Conservation (phyloP, 2,329 filamentous ascomycete genomes). For the Sporothrix luriei region DNA sequence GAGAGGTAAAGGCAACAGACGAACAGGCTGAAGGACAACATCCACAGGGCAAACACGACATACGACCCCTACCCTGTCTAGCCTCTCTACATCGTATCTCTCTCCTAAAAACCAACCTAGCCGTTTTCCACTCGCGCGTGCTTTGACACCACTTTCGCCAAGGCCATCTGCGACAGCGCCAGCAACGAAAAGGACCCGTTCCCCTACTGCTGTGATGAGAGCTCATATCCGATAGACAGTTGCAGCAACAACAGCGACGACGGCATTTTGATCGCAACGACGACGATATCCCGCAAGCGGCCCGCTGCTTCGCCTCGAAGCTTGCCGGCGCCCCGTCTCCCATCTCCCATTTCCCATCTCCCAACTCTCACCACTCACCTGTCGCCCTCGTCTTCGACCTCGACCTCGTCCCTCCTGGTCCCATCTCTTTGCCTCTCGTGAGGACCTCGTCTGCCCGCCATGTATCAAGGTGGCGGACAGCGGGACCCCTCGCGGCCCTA, state of each 20-base stretch:
- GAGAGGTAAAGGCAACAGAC: conserved; percentile 1
- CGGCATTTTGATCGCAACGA: conserved; percentile 12
- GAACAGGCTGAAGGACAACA: background rate
- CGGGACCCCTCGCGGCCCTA: conserved; percentile 58
- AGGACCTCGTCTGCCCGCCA: conserved; percentile 43
- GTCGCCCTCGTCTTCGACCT: background rate
- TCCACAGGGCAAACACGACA: background rate
- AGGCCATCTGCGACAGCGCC: background rate
- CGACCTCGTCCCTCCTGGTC: background rate
- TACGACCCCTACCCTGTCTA: background rate
- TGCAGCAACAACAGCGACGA: background rate
- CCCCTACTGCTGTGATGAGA: background rate
- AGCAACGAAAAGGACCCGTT: background rate
- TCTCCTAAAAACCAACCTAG: background rate
- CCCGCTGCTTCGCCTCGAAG: conserved; percentile 19
- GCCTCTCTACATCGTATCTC: conserved; percentile 1
- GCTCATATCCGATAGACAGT: background rate
- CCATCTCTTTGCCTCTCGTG: background rate
- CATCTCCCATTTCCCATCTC: background rate
- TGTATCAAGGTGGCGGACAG: conserved; percentile 60
- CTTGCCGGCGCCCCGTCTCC: conserved; percentile 8
- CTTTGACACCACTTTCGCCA: conserved; percentile 13
- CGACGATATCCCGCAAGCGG: background rate
- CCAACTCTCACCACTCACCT: too few species aligned
- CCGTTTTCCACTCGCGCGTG: conserved; percentile 1